Base-by-base conservation (phyloP, 805 yeast genomes). In the Saturnispora zaruensis region DNA sequence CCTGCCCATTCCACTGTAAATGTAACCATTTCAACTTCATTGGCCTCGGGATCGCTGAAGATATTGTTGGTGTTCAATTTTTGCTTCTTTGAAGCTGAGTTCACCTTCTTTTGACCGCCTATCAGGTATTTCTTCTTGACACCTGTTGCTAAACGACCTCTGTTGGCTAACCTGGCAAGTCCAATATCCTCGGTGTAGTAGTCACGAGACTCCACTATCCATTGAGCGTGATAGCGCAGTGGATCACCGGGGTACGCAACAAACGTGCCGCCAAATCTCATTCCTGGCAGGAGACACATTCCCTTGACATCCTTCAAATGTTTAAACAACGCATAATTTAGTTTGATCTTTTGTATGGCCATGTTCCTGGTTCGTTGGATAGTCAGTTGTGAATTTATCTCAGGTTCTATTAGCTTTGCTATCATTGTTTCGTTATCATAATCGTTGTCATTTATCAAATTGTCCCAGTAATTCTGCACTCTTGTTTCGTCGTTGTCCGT, bases 171-270 rank as follows among this genome's bases (percentile, higher is more conserved):
- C 40, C 78, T 78, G 40, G 76, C 59, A 37, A 88, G 59, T 2
- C 76, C 76, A 23, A 84, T 73, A 53, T 76, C 75, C 45, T 79
- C 76, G 33, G 75, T 73, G 55, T 75, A 69, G 34, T 64, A 67
- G 18, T 71, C 69, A 24, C 71, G 55, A 0, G 81, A 71, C 44
- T 77, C 76, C 2, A 87, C 84, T 5, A 87, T 82, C 55, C 81
- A 72, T 64, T 91, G 96, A 2, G 97, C 85, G 66, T 91, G 99
- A 60, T 79, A 93, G 44, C 93, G 66, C 48, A 91, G 69, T 6
- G 98, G 96, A 62, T 91, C 99, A 1, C 97, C 98, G 0, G 97
- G 98, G 56, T 91, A 91, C 2, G 90, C 89, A 51, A 93, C 77
- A 59, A 79, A 89, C 49, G 80, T 80, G 5, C 96, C 95, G 2